Evolutionary conservation across 2,329 filamentous ascomycete genomes (phyloP), one percentile per base, ranked within the genome.

Genomic region (Blastomyces percursus): DNA sequence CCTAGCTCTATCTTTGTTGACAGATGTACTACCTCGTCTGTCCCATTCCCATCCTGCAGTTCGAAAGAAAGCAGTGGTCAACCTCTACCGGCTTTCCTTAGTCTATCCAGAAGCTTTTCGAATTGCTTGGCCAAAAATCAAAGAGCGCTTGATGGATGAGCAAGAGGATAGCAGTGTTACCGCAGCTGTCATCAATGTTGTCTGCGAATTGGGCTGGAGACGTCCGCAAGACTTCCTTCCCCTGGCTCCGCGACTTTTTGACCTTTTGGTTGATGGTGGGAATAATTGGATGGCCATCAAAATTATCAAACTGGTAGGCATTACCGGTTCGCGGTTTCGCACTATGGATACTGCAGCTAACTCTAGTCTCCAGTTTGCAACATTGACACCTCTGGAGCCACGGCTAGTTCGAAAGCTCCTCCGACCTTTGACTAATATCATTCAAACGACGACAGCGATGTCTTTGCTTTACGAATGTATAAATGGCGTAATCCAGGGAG

Each of bases 251-350:
- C 83, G 94, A 63, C 77, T 99, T 32, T 99, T 97, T 70, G 92
- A 96, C 72, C 81, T 99, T 21, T 79, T 99, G 32, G 92, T 96
- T 14, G 89, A 95, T 64, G 88, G 91, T 62, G 89, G 89, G 46
- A 97, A 99, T 76, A 99, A 99, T 75, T 99, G 94, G 94, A 97
- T 99, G 93, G 92, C 92, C 64, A 99, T 99, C 73, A 99, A 99
- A 74, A 85, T 99, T 66, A 97, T 99, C 74, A 99, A 99, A 77
- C 82, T 99, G 66, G 90, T 93, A 74, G 68, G 84, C 78, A 46
- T 38, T 62, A 21, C 21, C 27, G 61, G 3, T 24, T 64, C n/a
- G 40, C 30, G 54, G 2, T 40, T 51, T 40, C 21, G 27, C 8
- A 1, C 8, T 19, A 21, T 12, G 27, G n/a, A 38, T 7, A 42